Base-by-base conservation (phyloP, 2,329 filamentous ascomycete genomes). In the Aureobasidium pullulans region DNA sequence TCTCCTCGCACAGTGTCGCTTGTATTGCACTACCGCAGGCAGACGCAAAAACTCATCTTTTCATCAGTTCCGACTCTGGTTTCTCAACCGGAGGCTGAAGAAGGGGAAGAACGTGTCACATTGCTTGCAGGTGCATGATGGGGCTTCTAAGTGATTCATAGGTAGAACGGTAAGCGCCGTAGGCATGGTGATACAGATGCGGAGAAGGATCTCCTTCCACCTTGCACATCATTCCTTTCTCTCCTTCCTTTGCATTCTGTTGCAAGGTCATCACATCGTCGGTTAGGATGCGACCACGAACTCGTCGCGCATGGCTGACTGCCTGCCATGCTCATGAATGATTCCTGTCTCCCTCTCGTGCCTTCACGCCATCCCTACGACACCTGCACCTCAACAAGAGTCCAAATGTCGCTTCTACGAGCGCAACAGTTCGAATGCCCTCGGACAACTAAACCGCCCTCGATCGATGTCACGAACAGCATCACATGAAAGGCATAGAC, bases 11-110 rank as follows among this genome's bases (percentile, higher is more conserved):
- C 53, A 31, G 53, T 57, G 53, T 57, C 53, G 32, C 42, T 13
- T 46, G 42, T 57, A 43, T 47, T 57, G 53, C 53, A 57, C 42
- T 57, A 7, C 42, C 19, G 16, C 42, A 46, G 53, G 42, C 53
- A 28, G 53, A 57, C 53, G 53, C 53, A 32, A 57, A 57, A 7
- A 36, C 10, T 8, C 23, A 40, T 23, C 47, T 57, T 57, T 57
- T 48, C 53, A 57, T 57, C 43, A 37, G 53, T 47, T 40, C 40
- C 8, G 34, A 44, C 32, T 47, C 42, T 47, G 32, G 53, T 47
- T 37, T 57, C 23, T 43, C 15, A 37, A 47, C 42, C 16, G 42
- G 53, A 37, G 19, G 40, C 53, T 57, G 53, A 47, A 54, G 50
- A 43, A 42, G n/a, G 6, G 23, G 3, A 23, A 54, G 23, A 29